These are phyloP conservation scores for Colletotrichum karsti DNA, from an alignment of 2,329 filamentous ascomycete genomes.

Conservation along the genomic window DNA sequence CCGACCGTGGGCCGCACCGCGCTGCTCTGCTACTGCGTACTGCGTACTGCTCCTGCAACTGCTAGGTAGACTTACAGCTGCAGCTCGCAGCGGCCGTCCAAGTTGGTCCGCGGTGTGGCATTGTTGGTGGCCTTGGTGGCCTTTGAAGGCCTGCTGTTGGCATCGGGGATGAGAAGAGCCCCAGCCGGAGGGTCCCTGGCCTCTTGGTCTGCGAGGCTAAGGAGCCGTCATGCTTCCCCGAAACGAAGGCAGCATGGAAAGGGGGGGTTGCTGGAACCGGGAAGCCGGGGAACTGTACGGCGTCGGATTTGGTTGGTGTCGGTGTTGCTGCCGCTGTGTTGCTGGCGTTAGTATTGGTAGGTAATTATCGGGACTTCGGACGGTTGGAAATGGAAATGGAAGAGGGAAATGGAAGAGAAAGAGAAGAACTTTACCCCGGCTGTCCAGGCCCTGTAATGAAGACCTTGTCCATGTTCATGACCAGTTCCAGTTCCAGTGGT, in stretches of 20 bases:
- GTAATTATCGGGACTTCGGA: too few species aligned
- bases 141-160: background rate
- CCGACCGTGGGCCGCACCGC: too few species aligned
- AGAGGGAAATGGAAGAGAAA: background rate
- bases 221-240: slow-evolving; percentile 26
- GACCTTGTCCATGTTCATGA: background rate
- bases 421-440: too few species aligned
- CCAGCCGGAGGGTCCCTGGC: slow-evolving; percentile 23
- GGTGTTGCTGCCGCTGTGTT: background rate
- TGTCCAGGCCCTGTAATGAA: too few species aligned
- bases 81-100: slow-evolving; percentile 8
- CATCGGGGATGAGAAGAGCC: slow-evolving; percentile 20
- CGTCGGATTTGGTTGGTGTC: background rate
- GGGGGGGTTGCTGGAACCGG: slow-evolving; percentile 20
- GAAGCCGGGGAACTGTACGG: slow-evolving; percentile 21
- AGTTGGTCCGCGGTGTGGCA: slow-evolving; percentile 11
- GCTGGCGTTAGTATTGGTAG: background rate
- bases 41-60: background rate
- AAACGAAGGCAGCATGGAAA: slow-evolving; percentile 24
- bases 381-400: background rate
- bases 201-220: slow-evolving; percentile 18
- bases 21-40: too few species aligned
- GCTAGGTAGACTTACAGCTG: background rate
- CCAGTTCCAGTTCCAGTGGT: too few species aligned
- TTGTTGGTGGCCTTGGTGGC: slow-evolving; percentile 16